phyloP scores from a whole-genome alignment of 2,329 filamentous ascomycete genomes.

The Fusarium mundagurra region DNA sequence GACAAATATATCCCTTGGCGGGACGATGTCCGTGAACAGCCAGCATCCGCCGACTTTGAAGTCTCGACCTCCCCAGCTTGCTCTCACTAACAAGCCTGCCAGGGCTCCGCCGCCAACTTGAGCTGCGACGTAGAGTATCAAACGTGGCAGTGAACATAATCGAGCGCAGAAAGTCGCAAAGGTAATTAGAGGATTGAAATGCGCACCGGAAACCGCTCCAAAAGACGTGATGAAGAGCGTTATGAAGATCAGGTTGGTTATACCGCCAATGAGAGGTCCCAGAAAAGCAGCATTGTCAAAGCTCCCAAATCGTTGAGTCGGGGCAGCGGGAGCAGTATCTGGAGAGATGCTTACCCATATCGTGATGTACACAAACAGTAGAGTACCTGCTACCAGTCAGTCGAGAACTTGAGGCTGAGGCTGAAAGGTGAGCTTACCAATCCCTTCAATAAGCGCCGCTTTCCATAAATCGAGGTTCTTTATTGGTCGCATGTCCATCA shows the following conservation, averaged over 20 bases:
- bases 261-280: constrained; percentile 43
- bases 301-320: constrained; percentile 22
- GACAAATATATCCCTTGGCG: constrained; percentile 50
- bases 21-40: constrained; percentile 40
- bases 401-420: not conserved
- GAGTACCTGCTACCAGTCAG: constrained; percentile 5
- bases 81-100: constrained; percentile 40
- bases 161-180: constrained; percentile 62
- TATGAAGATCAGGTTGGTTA: constrained; percentile 48
- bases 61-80: constrained; percentile 44
- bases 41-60: constrained; percentile 47
- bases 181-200: constrained; percentile 65
- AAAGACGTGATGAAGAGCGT: constrained; percentile 61
- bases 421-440: constrained; percentile 22
- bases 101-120: constrained; percentile 56
- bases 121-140: constrained; percentile 59
- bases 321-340: constrained; percentile 1
- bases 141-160: constrained; percentile 59
- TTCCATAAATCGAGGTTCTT: constrained; percentile 50
- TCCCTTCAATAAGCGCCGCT: constrained; percentile 52
- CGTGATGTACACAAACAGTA: constrained; percentile 38
- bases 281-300: constrained; percentile 45
- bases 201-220: constrained; percentile 60
- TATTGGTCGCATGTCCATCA: constrained; percentile 50
- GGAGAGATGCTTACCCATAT: constrained; percentile 31